Base-by-base conservation (phyloP, 345 rosid genomes). In the Populus davidiana region DNA sequence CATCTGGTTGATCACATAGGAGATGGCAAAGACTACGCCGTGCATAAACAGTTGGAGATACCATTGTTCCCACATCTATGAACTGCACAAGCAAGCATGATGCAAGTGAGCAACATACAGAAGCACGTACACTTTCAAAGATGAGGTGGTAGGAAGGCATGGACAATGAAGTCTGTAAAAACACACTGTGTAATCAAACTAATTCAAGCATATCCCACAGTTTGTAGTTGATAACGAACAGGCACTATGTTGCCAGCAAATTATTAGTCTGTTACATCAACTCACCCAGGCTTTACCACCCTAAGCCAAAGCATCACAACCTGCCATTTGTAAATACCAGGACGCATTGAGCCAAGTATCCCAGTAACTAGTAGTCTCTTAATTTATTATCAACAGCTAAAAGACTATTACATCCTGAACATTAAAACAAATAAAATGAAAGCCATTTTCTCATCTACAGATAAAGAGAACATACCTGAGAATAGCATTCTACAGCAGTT, bases 21-120 rank as follows among this genome's bases (percentile, higher is more conserved):
- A 94, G 90, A 82, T 89, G 74, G 80, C 96, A 94, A 50, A 91
- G 89, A 83, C 97, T 89, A 87, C 94, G 82, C 68, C 98, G 82
- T 10, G 90, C 94, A 82, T 87, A 90, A 6, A 94, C 96, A 38
- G 96, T 94, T 12, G 98, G 98, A 29, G 98, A 92, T 41, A 89
- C 81, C 95, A 91, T 89, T 74, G 96, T 91, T 78, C 97, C 94
- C 54, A 89, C 92, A 64, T 92, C 93, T 78, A 92, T 88, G 81
- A 94, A 94, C 97, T 93, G 90, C 85, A 72, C 7, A 62, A 61
- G 13, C 29, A 54, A 39, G 38, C 25, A 56, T 66, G 6, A n/a
- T 64, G 20, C 8, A 21, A 14, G 44, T 20, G 35, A 65, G 20
- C 68, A 31, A 38, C 68, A 65, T 16, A 16, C 35, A 65, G 38